These are phyloP conservation scores for Limnanthes douglasii DNA, from an alignment of 345 rosid genomes.

Conservation along the genomic window DNA sequence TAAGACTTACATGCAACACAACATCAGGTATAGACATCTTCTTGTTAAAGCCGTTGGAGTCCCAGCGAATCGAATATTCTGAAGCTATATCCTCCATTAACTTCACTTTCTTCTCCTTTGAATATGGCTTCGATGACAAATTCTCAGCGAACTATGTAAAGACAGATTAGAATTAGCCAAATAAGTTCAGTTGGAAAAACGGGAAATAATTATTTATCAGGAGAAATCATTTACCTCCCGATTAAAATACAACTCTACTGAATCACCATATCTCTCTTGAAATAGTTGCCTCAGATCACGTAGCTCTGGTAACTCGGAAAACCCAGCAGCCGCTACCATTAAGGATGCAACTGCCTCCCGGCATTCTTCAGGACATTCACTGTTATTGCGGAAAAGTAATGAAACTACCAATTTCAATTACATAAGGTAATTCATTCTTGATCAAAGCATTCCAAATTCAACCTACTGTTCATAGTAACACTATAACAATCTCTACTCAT, in stretches of 20 bases:
- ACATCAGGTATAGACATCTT: conserved; percentile 21
- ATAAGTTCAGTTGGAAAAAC: conserved; percentile 1
- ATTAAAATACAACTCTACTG: conserved; percentile 49
- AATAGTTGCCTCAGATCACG: conserved; percentile 79
- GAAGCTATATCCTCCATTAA: conserved; percentile 62
- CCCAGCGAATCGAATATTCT: conserved; percentile 77
- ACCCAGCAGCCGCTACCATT: conserved; percentile 92
- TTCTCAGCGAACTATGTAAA: conserved; percentile 50
- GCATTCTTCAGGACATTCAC: conserved; percentile 82
- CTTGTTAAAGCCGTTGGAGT: conserved; percentile 43
- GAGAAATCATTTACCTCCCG: conserved; percentile 39
- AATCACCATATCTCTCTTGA: conserved; percentile 62
- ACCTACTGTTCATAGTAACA: no score
- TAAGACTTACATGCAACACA: no score
- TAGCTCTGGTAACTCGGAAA: conserved; percentile 83
- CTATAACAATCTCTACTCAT: no score
- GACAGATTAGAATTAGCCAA: conserved; percentile 4
- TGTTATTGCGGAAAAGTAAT: conserved; percentile 12
- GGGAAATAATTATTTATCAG: no score
- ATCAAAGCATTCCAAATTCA: not conserved
- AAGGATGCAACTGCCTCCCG: conserved; percentile 70
- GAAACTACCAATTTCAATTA: conserved; percentile 1
- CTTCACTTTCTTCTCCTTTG: conserved; percentile 50
- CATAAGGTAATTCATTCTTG: not conserved
- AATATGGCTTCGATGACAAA: conserved; percentile 31